Evolutionary conservation across 495 filamentous ascomycete species (phyloP).

Genomic region (Penicillium coprophilum): DNA sequence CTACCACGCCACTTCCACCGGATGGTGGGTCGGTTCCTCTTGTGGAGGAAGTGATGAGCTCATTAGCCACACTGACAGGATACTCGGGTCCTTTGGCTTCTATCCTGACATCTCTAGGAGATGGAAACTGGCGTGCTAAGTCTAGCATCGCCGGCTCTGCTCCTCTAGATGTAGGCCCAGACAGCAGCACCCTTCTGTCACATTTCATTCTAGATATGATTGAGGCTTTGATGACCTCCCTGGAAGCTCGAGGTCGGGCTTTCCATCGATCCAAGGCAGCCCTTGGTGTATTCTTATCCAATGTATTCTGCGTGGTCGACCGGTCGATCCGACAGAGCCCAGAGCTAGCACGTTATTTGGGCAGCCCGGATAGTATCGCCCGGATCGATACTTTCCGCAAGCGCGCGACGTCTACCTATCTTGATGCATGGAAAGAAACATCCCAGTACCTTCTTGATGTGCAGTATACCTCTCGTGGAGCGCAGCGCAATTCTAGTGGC

Average conservation of each 20-base stretch:
- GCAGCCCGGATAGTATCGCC: constrained; percentile 55
- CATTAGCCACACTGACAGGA: constrained; percentile 79
- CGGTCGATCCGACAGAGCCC: constrained; percentile 74
- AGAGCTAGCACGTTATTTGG: constrained; percentile 71
- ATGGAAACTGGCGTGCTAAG: constrained; percentile 77
- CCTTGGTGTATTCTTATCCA: constrained; percentile 87
- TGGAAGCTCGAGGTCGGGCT: constrained; percentile 73
- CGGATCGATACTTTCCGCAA: constrained; percentile 84
- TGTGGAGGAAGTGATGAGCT: constrained; percentile 80
- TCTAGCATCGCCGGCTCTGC: constrained; percentile 64
- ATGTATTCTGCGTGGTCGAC: constrained; percentile 82
- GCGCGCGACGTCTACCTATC: constrained; percentile 76
- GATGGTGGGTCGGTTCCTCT: constrained; percentile 80
- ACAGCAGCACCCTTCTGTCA: constrained; percentile 82
- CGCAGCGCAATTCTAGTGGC: constrained; percentile 66
- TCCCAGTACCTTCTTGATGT: constrained; percentile 85
- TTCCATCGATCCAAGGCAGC: constrained; percentile 75
- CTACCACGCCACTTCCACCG: constrained; percentile 60
- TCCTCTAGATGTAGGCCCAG: constrained; percentile 81
- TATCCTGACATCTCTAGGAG: constrained; percentile 87
- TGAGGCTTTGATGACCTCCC: constrained; percentile 69
- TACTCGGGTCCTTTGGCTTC: constrained; percentile 86
- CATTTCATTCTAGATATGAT: constrained; percentile 86
- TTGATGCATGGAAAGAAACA: constrained; percentile 85
- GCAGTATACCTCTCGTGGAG: constrained; percentile 75